Evolutionary conservation across 768 basidiomycete genomes (phyloP).

Genomic region (Gymnopilus dilepis): DNA sequence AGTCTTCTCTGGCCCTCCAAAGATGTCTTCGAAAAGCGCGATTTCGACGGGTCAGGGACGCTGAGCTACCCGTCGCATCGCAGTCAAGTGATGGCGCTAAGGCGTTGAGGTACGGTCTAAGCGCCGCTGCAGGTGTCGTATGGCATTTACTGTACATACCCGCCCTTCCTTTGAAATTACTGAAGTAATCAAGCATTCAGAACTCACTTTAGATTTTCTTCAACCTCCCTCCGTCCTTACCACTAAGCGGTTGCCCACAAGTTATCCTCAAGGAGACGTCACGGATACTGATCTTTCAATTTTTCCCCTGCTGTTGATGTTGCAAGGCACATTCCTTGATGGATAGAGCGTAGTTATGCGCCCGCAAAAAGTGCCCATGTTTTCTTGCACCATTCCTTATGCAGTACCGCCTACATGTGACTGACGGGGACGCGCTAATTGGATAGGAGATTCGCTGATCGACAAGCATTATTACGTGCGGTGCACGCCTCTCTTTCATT

Average conservation of each 20-base stretch:
- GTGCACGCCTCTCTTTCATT: no score
- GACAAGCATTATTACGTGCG: no score
- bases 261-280: neutral
- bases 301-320: neutral
- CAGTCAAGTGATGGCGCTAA: neutral
- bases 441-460: no score
- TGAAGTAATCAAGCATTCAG: neutral
- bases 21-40: neutral
- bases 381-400: neutral
- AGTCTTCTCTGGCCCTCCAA: neutral
- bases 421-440: no score
- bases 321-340: neutral
- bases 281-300: neutral
- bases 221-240: neutral
- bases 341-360: neutral
- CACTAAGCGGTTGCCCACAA: neutral
- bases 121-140: neutral
- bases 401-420: neutral
- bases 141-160: neutral
- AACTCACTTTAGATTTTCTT: neutral
- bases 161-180: neutral
- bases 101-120: neutral
- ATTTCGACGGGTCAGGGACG: neutral
- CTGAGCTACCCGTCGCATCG: neutral
- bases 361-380: neutral